Percentiles rank a stretch among this genome's conserved stretches.
Evolutionary conservation across 2,329 filamentous ascomycete species (phyloP).

Genomic region (Trichophyton mentagrophytes): DNA sequence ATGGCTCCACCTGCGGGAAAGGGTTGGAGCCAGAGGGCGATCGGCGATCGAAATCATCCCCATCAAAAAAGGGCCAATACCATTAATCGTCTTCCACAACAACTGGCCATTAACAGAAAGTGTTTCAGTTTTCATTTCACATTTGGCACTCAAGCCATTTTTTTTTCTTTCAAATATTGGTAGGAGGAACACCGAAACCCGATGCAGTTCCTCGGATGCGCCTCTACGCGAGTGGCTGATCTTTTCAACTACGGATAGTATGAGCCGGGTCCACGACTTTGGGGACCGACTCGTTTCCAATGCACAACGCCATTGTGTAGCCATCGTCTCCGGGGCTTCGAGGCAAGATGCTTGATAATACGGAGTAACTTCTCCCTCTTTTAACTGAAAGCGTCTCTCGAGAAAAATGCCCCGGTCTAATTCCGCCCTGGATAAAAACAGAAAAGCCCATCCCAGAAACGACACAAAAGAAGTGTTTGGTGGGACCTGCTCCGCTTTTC

Average conservation of each 20-base stretch:
- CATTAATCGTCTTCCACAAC: background rate
- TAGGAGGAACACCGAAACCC: background rate
- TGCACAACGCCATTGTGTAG: background rate
- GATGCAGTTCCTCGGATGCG: too few species aligned
- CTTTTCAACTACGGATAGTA: too few species aligned
- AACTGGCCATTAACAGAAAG: background rate
- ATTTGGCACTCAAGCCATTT: background rate
- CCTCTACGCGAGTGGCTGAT: too few species aligned
- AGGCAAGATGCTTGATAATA: too few species aligned
- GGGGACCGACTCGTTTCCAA: background rate
- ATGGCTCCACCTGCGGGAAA: background rate
- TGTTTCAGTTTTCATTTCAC: background rate
- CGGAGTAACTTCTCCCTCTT: background rate
- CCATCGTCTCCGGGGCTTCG: too few species aligned
- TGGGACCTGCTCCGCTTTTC: slow-evolving; percentile 1
- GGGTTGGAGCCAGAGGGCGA: background rate
- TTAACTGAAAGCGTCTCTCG: background rate
- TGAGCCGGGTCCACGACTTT: background rate
- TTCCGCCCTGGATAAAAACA: background rate
- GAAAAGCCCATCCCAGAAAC: background rate
- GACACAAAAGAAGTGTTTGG: background rate
- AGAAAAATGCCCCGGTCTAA: background rate
- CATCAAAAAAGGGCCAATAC: background rate
- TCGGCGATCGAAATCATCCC: background rate
- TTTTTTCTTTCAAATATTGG: background rate